Conservation (phyloP, 306 rosid species). For the Prunus davidiana region DNA sequence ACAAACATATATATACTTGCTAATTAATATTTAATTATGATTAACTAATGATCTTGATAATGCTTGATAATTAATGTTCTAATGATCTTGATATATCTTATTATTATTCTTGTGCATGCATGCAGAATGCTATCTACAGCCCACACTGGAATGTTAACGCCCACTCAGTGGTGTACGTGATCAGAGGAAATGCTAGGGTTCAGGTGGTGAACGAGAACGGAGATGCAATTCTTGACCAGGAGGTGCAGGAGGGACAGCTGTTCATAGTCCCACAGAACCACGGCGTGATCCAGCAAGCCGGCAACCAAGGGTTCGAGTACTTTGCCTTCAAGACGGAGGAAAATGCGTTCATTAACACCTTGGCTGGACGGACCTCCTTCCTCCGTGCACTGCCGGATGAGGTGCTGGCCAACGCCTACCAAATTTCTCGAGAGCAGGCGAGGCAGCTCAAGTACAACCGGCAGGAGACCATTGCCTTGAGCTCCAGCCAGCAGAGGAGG, state of each 20-base stretch:
- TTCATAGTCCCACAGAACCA: conserved; percentile 59
- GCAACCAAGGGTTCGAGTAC: conserved; percentile 38
- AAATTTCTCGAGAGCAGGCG: conserved; percentile 31
- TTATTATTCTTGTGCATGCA: no score
- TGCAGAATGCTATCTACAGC: conserved; percentile 47
- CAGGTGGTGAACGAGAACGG: conserved; percentile 57
- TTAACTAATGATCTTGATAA: no score
- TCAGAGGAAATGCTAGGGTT: conserved; percentile 46
- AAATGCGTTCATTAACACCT: conserved; percentile 26
- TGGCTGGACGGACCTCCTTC: conserved; percentile 38
- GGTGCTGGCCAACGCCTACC: conserved; percentile 35
- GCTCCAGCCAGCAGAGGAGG: conserved; percentile 11
- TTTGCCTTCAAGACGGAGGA: conserved; percentile 58
- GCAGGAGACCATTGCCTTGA: conserved; percentile 21
- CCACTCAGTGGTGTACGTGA: conserved; percentile 40
- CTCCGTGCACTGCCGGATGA: conserved; percentile 40
- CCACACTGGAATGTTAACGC: conserved; percentile 66
- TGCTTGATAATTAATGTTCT: background rate
- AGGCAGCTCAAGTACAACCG: conserved; percentile 41
- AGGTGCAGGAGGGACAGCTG: conserved; percentile 36
- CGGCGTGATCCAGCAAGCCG: conserved; percentile 37
- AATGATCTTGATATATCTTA: background rate
- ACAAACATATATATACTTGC: no score
- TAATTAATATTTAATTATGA: no score
- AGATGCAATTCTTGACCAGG: conserved; percentile 29